A percentile compares a stretch with the other conserved stretches of the same genome.
phyloP scores from a whole-genome alignment of 2,329 filamentous ascomycete species.

The Neonectria coccinea region DNA sequence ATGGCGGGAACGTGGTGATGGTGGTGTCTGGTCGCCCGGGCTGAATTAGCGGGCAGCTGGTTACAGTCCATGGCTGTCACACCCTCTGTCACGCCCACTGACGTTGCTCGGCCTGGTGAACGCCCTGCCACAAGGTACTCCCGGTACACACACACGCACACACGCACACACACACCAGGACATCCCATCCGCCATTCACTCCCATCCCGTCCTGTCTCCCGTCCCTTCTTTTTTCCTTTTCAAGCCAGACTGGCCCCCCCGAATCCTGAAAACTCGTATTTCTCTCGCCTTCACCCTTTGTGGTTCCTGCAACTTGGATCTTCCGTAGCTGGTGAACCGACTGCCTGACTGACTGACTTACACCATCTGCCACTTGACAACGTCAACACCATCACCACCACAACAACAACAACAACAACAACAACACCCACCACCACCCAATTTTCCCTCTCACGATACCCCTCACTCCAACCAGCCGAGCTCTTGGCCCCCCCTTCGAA shows the following conservation, averaged over 20 bases:
- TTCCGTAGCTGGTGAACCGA: neutral
- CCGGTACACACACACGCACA: neutral
- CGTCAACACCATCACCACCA: neutral
- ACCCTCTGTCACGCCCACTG: neutral
- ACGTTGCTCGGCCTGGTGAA: neutral
- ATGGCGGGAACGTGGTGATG: neutral
- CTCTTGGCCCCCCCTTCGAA: conserved; percentile 20
- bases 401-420: neutral
- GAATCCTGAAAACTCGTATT: conserved; percentile 16
- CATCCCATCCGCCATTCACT: conserved; percentile 14
- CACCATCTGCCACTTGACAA: conserved; percentile 8
- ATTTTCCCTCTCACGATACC: no score
- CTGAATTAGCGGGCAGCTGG: neutral
- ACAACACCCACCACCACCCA: neutral
- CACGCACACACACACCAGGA: conserved; percentile 4
- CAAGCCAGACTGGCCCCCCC: conserved; percentile 30
- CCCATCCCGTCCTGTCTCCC: conserved; percentile 15
- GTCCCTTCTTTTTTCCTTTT: conserved; percentile 19
- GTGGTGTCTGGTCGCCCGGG: neutral
- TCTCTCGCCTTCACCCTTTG: conserved; percentile 7
- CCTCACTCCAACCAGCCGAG: neutral
- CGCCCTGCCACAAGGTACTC: neutral
- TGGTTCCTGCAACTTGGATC: neutral
- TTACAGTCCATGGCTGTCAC: neutral
- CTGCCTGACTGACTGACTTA: conserved; percentile 8